Evolutionary conservation across 306 rosid genomes (phyloP).

Genomic region (Vachellia pachyceras): DNA sequence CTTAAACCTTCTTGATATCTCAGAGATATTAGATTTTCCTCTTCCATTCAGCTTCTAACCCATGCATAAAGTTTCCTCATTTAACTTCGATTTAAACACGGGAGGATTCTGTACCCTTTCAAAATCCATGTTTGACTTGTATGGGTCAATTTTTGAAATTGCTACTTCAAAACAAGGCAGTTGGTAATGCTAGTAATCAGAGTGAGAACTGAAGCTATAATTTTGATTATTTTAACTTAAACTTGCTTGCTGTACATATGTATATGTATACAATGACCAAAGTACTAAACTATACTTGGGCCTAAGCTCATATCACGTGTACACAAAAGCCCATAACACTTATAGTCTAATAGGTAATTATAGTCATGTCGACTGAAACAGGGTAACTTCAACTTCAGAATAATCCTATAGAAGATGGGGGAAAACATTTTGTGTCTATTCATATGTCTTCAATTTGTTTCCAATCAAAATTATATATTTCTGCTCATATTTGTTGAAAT

Average conservation of each 20-base stretch:
- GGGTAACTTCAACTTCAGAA: conserved; percentile 7
- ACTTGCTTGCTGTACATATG: no score
- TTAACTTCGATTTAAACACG: background rate
- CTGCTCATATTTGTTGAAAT: conserved; percentile 15
- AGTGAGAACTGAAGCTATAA: no score
- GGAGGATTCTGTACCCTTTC: background rate
- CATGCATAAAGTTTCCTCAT: background rate
- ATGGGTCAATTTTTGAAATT: conserved; percentile 12
- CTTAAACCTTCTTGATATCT: background rate
- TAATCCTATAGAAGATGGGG: background rate
- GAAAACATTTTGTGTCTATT: background rate
- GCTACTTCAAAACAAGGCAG: conserved; percentile 19
- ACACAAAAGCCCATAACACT: background rate
- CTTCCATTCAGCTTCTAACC: background rate
- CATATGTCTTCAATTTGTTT: background rate
- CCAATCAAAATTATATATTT: background rate
- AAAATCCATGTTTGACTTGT: background rate
- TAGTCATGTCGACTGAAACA: conserved; percentile 7
- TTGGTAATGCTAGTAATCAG: no score
- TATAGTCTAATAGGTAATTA: background rate
- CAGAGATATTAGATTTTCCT: background rate
- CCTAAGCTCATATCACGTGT: background rate
- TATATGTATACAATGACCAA: no score
- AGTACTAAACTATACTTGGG: no score
- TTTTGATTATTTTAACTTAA: no score